A percentile compares a stretch with the other conserved stretches of the same genome.
Conservation (phyloP, 1,139 yeast genomes). For the Wickerhamomyces sp. region DNA sequence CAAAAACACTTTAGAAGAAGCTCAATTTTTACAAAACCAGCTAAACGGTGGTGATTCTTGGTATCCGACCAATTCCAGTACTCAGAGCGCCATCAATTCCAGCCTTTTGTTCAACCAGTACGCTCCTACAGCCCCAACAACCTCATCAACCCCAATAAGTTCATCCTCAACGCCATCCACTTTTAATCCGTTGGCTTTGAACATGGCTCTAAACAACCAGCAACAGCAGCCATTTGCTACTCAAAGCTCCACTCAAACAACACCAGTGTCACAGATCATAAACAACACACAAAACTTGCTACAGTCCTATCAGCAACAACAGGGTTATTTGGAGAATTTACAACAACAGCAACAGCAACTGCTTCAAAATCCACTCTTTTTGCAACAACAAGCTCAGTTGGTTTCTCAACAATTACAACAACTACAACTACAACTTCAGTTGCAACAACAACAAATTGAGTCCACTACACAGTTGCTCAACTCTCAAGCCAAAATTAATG, state of each 20-base stretch:
- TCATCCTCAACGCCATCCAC: conserved; percentile 3
- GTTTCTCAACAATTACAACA: conserved; percentile 20
- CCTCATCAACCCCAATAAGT: conserved; percentile 6
- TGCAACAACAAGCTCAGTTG: conserved; percentile 19
- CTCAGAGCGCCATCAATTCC: background rate
- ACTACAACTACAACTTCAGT: conserved; percentile 15
- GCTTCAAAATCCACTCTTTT: conserved; percentile 14
- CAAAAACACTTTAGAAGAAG: conserved; percentile 13
- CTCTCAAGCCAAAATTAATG: conserved; percentile 4
- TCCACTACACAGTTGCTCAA: conserved; percentile 9
- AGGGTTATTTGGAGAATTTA: conserved; percentile 6
- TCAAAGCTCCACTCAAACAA: conserved; percentile 1
- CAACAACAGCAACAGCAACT: conserved; percentile 13
- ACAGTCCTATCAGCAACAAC: conserved; percentile 15
- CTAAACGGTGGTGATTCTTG: conserved; percentile 8
- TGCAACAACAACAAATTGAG: conserved; percentile 20
- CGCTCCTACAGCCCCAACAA: background rate
- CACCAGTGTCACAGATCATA: conserved; percentile 1
- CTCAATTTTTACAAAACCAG: conserved; percentile 12
- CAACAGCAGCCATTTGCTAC: conserved; percentile 2
- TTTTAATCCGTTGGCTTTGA: background rate
- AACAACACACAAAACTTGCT: conserved; percentile 10
- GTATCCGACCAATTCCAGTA: conserved; percentile 10
- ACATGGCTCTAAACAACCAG: conserved; percentile 1
- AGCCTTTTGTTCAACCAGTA: background rate